Evolutionary conservation across 768 basidiomycete species (phyloP).

Genomic region (Leccinum sublutescens): DNA sequence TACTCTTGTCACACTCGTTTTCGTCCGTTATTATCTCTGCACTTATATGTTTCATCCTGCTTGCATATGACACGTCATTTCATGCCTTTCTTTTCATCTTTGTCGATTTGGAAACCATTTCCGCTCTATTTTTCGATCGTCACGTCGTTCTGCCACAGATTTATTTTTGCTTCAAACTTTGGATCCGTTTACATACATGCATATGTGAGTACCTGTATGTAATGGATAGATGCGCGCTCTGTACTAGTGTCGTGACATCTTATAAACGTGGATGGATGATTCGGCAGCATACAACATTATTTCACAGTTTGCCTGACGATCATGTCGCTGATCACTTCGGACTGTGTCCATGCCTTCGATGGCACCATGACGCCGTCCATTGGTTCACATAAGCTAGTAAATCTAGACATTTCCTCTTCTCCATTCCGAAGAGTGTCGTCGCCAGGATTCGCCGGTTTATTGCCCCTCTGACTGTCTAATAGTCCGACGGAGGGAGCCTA

Average conservation of each 20-base stretch:
- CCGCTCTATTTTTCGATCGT: background rate
- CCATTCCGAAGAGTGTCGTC: background rate
- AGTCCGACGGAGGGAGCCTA: background rate
- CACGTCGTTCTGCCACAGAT: background rate
- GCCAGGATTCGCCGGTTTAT: background rate
- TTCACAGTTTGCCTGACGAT: background rate
- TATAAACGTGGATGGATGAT: too few species aligned
- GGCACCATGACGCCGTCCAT: constrained; percentile 2
- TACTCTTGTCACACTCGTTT: background rate
- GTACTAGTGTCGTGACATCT: background rate
- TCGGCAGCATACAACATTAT: background rate
- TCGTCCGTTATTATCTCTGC: background rate
- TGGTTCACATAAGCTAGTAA: background rate
- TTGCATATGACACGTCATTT: background rate
- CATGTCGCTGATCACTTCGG: background rate
- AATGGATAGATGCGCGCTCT: background rate
- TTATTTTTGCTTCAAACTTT: background rate
- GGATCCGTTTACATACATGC: background rate
- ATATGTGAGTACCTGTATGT: background rate
- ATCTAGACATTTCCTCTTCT: background rate
- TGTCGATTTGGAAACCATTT: background rate
- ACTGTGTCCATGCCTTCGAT: background rate
- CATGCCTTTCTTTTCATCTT: background rate
- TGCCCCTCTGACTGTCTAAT: background rate
- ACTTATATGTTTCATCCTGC: background rate